Evolutionary conservation across 2,329 filamentous ascomycete genomes (phyloP).

Genomic region (Fusarium begoniae): DNA sequence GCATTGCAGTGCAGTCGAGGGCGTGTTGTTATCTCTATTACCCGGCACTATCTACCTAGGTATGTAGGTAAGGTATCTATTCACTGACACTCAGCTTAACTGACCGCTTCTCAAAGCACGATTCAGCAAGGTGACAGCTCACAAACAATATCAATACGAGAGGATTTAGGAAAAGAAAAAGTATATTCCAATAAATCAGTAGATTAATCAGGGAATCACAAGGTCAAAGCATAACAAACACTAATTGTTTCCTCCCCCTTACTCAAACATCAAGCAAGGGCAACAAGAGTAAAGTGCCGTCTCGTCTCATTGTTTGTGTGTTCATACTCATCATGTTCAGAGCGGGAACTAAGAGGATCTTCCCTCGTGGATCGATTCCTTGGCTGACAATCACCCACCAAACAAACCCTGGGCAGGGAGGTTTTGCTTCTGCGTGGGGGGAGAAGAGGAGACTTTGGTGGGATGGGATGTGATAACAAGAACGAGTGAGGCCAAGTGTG

Average conservation of each 20-base stretch:
- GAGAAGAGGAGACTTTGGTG: neutral
- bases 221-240: slow-evolving; percentile 14
- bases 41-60: neutral
- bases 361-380: slow-evolving; percentile 25
- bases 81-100: neutral
- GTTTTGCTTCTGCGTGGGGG: slow-evolving; percentile 23
- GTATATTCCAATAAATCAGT: neutral
- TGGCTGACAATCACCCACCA: slow-evolving; percentile 13
- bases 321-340: neutral
- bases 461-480: slow-evolving; percentile 4
- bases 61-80: neutral
- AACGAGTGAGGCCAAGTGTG: neutral
- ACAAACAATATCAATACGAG: slow-evolving; percentile 9
- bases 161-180: neutral
- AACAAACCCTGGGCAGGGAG: neutral
- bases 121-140: slow-evolving; percentile 28
- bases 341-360: slow-evolving; percentile 29
- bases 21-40: slow-evolving; percentile 26
- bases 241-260: slow-evolving; percentile 4
- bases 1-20: slow-evolving; percentile 8
- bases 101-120: slow-evolving; percentile 26
- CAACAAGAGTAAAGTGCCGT: slow-evolving; percentile 4
- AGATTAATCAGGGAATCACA: neutral
- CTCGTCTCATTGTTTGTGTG: neutral
- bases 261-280: neutral